A percentile compares a stretch with the other conserved stretches of the same genome.
Conservation (phyloP, 2,329 filamentous ascomycete genomes). For the Xylariaceae sp. region DNA sequence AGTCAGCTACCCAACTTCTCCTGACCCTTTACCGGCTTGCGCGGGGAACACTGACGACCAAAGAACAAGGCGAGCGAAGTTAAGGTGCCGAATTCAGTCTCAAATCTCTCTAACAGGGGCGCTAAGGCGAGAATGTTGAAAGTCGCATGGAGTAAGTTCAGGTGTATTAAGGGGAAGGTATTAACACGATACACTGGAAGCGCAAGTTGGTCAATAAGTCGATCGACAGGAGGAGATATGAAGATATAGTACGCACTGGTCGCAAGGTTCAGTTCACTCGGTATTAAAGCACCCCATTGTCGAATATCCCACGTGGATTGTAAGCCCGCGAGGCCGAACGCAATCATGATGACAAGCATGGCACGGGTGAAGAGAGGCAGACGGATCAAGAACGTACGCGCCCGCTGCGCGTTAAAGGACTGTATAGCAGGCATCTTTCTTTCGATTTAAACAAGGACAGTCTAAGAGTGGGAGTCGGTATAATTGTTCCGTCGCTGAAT, state of each 20-base stretch:
- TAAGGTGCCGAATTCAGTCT: constrained; percentile 85
- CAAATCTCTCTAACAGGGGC: constrained; percentile 90
- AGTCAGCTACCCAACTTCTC: constrained; percentile 18
- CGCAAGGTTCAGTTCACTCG: constrained; percentile 63
- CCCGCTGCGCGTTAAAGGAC: constrained; percentile 63
- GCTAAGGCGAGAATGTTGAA: constrained; percentile 75
- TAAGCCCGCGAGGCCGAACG: constrained; percentile 64
- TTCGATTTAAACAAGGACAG: not conserved
- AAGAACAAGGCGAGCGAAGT: constrained; percentile 83
- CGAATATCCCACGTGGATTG: constrained; percentile 66
- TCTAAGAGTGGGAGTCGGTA: not conserved
- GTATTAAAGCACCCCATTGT: constrained; percentile 74
- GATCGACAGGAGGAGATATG: not conserved
- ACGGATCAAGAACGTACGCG: constrained; percentile 75
- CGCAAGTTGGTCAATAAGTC: not conserved
- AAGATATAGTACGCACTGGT: constrained; percentile 11
- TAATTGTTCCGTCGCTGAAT: not conserved
- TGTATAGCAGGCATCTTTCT: constrained; percentile 35
- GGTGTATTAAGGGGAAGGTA: constrained; percentile 83
- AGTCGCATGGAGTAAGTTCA: constrained; percentile 71
- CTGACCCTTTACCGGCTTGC: not conserved
- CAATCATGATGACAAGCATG: constrained; percentile 60
- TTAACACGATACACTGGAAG: constrained; percentile 80
- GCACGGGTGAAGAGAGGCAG: constrained; percentile 82
- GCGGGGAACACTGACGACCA: constrained; percentile 62